Evolutionary conservation across 805 yeast species (phyloP), one percentile per base, ranked within the genome.

Genomic region (Starmerella scarabaei): DNA sequence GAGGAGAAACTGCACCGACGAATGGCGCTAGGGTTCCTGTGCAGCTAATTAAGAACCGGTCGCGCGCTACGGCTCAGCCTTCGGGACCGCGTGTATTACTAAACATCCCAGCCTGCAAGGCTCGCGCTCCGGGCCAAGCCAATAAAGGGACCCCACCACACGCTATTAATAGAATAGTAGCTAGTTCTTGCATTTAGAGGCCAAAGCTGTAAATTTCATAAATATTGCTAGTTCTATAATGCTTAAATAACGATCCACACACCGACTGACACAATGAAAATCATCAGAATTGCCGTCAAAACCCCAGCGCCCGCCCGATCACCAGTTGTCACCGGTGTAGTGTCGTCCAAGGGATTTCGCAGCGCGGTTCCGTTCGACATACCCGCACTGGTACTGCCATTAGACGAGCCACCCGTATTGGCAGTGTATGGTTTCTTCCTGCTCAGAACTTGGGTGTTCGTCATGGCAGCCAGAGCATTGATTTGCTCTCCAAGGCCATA

Each of bases 221-320:
- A n/a, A n/a, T n/a, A n/a, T n/a, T n/a, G n/a, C n/a, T n/a, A n/a
- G n/a, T n/a, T n/a, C n/a, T n/a, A n/a, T n/a, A 7, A 11, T 11
- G 26, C 9, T 33, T 17, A 44, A 3, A 45, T 23, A 8, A 53
- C 24, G 86, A 88, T 78, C 95, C 97, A 85, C 26, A 75, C 65
- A 24, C 80, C 69, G 19, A 85, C 75, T 28, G 77, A 83, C 17
- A 76, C 56, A 19, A 84, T 52, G 3, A 67, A 56, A 2, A 73
- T 72, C 47, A 83, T 58, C 1, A 80, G 75, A 5, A 83, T 59
- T 0, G 86, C 93, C 0, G 98, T 88, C 32, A 83, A 59, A 18
- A 86, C 65, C 35, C 93, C 93, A 1, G 96, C 95, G 36, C 97
- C 97, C 2, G 84, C 94, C 52, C 69, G 72, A 55, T 83, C 94